Evolutionary conservation across 2,329 filamentous ascomycete species (phyloP).

Genomic region (Sphaerostilbella broomeana): DNA sequence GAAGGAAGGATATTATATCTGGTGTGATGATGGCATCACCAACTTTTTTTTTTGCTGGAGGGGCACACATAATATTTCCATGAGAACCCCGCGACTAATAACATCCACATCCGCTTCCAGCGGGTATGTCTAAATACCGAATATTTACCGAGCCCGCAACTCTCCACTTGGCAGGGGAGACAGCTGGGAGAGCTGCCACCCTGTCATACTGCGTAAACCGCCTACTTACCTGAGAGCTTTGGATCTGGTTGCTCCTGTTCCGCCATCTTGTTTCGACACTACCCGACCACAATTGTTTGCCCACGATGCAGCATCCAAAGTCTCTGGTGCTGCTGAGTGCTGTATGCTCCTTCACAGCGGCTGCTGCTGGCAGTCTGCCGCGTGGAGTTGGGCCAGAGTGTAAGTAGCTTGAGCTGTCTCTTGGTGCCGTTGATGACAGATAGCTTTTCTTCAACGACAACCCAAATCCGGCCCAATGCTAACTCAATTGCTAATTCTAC

Average conservation of each 20-base stretch:
- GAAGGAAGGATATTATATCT: neutral
- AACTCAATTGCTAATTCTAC: slow-evolving; percentile 7
- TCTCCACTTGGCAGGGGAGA: slow-evolving; percentile 3
- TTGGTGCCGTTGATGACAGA: no score
- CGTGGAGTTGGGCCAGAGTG: slow-evolving; percentile 87
- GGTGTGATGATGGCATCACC: neutral
- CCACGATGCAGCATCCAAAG: slow-evolving; percentile 43
- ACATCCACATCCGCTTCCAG: no score
- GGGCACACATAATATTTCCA: slow-evolving; percentile 6
- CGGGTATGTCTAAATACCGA: neutral
- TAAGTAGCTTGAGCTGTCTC: no score
- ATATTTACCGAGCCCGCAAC: slow-evolving; percentile 5
- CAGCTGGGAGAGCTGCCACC: slow-evolving; percentile 7
- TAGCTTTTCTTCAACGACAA: neutral
- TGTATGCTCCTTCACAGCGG: slow-evolving; percentile 44
- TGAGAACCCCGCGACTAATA: slow-evolving; percentile 12
- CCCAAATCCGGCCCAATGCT: neutral
- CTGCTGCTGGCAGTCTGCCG: slow-evolving; percentile 62
- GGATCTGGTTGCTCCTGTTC: slow-evolving; percentile 1
- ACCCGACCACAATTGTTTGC: slow-evolving; percentile 3
- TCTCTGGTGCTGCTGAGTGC: slow-evolving; percentile 47
- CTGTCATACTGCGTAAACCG: neutral
- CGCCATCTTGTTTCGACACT: slow-evolving; percentile 1
- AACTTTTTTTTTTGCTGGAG: slow-evolving; percentile 10
- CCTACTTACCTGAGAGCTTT: slow-evolving; percentile 4